phyloP scores from a whole-genome alignment of 2,329 filamentous ascomycete genomes.

The Phialocephala sp. region DNA sequence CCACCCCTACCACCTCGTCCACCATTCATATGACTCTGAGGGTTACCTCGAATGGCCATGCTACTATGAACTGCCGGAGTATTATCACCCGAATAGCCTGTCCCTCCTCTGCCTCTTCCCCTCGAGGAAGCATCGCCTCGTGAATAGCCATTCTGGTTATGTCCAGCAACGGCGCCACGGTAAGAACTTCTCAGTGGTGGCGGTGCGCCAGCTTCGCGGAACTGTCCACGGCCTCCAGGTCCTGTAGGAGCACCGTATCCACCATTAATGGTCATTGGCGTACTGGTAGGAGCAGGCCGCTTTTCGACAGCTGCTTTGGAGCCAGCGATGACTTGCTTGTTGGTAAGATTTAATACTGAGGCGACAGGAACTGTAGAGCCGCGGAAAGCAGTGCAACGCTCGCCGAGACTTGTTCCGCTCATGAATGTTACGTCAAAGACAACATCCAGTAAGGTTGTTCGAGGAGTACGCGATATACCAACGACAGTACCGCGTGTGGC shows the following conservation, averaged over 20 bases:
- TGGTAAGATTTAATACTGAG: conserved; percentile 86
- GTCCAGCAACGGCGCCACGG: conserved; percentile 60
- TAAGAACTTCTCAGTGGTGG: conserved; percentile 61
- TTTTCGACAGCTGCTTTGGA: conserved; percentile 64
- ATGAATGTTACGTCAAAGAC: conserved; percentile 96
- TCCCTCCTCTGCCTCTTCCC: conserved; percentile 45
- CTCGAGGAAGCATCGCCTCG: conserved; percentile 48
- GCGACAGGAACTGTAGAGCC: conserved; percentile 88
- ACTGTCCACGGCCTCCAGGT: conserved; percentile 65
- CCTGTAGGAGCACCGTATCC: conserved; percentile 60
- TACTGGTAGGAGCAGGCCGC: conserved; percentile 52
- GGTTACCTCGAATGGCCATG: conserved; percentile 34
- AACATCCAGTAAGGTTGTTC: conserved; percentile 83
- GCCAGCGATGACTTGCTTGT: conserved; percentile 78
- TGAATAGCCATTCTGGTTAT: conserved; percentile 46
- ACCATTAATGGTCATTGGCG: conserved; percentile 56
- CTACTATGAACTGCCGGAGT: conserved; percentile 36
- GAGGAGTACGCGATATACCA: conserved; percentile 86
- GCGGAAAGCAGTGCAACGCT: conserved; percentile 89
- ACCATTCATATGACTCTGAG: conserved; percentile 26
- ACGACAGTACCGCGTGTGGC: conserved; percentile 92
- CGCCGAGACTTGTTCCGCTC: conserved; percentile 91
- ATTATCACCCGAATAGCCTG: conserved; percentile 33
- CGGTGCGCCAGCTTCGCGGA: conserved; percentile 61
- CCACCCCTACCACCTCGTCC: conserved; percentile 32